Base-by-base conservation (phyloP, 495 filamentous ascomycete species). In the Neurospora sp. region DNA sequence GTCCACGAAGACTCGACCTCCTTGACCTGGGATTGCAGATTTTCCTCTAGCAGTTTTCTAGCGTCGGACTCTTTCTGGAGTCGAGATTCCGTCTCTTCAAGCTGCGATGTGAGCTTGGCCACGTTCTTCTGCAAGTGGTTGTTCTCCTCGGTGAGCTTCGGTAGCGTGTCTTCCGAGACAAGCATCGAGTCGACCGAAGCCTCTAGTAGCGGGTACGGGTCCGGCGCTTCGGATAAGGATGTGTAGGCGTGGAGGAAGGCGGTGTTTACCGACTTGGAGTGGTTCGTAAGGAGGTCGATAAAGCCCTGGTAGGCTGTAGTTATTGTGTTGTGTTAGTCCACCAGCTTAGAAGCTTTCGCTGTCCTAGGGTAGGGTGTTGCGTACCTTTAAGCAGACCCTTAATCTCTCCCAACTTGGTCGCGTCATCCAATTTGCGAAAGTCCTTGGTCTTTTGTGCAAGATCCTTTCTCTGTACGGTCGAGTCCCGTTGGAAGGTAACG, bases 391-490 rank as follows among this genome's bases (percentile, higher is more conserved):
- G 83, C 48, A 99, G 84, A 40, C 89, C 87, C 83, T 98, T 98
- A 82, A 93, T 90, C 78, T 99, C 96, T 1, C 83, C 83, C 22
- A 98, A 85, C 81, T 98, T 98, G 44, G 88, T 89, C 12, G 92
- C 86, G 84, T 99, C 96, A 71, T 98, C 96, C 3, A 97, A 87
- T 81, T 98, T 99, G 74, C 94, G 85, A 76, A 97, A 99, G 80
- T 98, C 96, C 79, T 98, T 99, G 3, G 96, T 99, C 84, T 97
- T 98, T 81, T 97, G 94, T 18, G 96, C 96, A 20, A 99, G 87
- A 70, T 99, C 96, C 78, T 99, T 99, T 68, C 96, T 89, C 79
- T 98, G 94, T 16, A 97, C 90, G 11, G 97, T 90, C 22, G 94
- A 90, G 81, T 98, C 96, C 75, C 94, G 89, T 78, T 99, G 96